phyloP scores from a whole-genome alignment of 176 grass and related monocot genomes.

The Dactylis glomerata region DNA sequence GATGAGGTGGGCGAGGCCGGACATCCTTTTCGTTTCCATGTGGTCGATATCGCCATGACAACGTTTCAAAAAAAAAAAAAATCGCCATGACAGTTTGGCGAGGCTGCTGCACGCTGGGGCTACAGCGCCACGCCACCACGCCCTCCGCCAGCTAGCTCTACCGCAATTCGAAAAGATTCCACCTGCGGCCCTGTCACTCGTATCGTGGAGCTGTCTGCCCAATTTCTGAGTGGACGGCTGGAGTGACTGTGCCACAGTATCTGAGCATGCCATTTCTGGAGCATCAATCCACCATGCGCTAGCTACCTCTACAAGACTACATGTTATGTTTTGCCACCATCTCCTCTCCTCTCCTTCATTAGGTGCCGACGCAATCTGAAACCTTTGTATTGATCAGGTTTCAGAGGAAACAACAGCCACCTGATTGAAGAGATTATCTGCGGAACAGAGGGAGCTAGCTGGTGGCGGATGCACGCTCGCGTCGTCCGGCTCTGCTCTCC shows the following conservation, averaged over 20 bases:
- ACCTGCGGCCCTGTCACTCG: constrained; percentile 28
- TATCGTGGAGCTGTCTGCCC: constrained; percentile 43
- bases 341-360: background rate
- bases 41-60: background rate
- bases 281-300: no score
- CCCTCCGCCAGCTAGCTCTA: background rate
- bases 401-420: background rate
- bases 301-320: no score
- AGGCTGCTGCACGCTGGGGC: background rate
- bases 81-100: background rate
- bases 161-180: constrained; percentile 41
- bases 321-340: background rate
- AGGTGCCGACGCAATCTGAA: background rate
- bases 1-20: background rate
- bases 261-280: constrained; percentile 16
- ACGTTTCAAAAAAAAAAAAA: no score
- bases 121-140: background rate
- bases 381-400: background rate
- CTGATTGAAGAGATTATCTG: background rate
- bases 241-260: constrained; percentile 36
- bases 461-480: no score
- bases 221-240: constrained; percentile 36
- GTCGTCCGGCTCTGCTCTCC: background rate
- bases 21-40: background rate
- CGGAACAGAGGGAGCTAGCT: background rate